These are phyloP conservation scores for Sclerotinia glacialis DNA, from an alignment of 2,329 filamentous ascomycete species.

Conservation along the genomic window DNA sequence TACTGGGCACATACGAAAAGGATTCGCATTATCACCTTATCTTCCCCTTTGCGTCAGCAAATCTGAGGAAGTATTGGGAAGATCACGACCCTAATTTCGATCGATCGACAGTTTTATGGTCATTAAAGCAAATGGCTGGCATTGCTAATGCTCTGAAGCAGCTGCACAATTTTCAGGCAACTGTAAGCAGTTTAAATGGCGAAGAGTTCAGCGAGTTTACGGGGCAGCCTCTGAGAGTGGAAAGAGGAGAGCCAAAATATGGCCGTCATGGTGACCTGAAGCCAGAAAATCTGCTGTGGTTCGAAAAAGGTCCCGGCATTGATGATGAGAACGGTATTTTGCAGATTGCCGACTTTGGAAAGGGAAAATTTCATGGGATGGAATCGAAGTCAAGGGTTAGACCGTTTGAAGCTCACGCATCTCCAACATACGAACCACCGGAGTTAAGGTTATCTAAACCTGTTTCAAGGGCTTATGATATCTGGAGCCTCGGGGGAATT, in stretches of 20 bases:
- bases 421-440: constrained; percentile 43
- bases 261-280: constrained; percentile 36
- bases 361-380: constrained; percentile 38
- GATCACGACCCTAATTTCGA: constrained; percentile 25
- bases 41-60: constrained; percentile 36
- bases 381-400: constrained; percentile 37
- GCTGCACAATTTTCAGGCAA: constrained; percentile 30
- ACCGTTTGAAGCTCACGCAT: constrained; percentile 23
- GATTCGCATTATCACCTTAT: constrained; percentile 34
- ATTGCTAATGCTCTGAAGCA: constrained; percentile 32
- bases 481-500: constrained; percentile 42
- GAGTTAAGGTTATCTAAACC: constrained; percentile 37
- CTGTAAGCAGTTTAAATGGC: too few relatives aligned
- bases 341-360: constrained; percentile 29
- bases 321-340: constrained; percentile 23
- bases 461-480: constrained; percentile 41
- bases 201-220: too few relatives aligned
- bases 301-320: constrained; percentile 32
- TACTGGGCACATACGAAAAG: constrained; percentile 35
- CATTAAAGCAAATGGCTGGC: constrained; percentile 36
- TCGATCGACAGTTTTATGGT: constrained; percentile 31
- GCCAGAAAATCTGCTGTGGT: constrained; percentile 32
- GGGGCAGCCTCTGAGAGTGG: too few relatives aligned
- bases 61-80: constrained; percentile 36
- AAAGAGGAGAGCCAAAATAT: not conserved